Base-by-base conservation (phyloP, 2,329 filamentous ascomycete genomes). In the Trichoderma harzianum region DNA sequence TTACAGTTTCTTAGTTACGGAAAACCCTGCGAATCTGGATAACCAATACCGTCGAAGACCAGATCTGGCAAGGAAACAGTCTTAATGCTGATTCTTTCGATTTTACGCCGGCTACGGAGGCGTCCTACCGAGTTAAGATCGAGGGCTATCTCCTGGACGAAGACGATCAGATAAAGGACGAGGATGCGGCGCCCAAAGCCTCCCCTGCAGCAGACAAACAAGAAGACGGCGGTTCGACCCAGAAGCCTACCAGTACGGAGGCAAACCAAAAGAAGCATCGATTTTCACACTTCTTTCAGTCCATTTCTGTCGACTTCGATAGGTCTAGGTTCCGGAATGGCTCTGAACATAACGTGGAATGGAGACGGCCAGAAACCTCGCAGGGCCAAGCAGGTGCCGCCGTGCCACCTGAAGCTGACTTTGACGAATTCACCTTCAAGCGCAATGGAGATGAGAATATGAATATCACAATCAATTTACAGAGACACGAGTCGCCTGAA, bases 21-120 rank as follows among this genome's bases (percentile, higher is more conserved):
- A 93, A 92, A 78, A 97, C 94, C 3, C 86, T 99, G 81, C 92
- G 95, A 74, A 89, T 99, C 74, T 98, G 94, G 94, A 91, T 99
- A 77, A 95, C 91, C 78, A 99, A 99, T 82, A 97, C 94, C 1
- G 94, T 92, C 39, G 94, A 98, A 81, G 93, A 96, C 78, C 96
- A 99, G 83, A 91, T 92, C 36, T 98, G 96, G 96, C 96, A 99
- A 82, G 87, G 86, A 51, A 89, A 86, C 76, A 86, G 85, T 53
- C 84, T 92, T 73, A 91, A 91, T 73, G 87, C 91, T 12, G 91
- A 95, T 79, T 89, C 89, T 43, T 96, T 96, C 75, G 94, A 97
- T 78, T 95, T 97, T 78, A 91, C 90, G 68, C 90, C 91, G 67
- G 93, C 90, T 74, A 87, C 88, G 75, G 92, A 94, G 76, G 92